These are phyloP conservation scores for Laetiporus sulphureus DNA, from an alignment of 1,284 basidiomycete genomes.

Conservation along the genomic window DNA sequence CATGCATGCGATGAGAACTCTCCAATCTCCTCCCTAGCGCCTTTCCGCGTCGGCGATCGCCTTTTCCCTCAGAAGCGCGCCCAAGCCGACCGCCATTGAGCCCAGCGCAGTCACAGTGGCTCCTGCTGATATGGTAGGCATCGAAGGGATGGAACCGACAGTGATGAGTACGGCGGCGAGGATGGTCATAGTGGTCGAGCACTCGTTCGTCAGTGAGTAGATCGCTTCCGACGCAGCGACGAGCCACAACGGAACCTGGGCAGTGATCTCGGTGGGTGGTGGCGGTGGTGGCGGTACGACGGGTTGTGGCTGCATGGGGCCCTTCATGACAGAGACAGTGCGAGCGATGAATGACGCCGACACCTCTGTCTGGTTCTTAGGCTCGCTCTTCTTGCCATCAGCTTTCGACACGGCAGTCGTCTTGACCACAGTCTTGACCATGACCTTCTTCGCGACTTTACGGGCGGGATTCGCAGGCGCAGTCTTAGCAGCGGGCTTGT, in stretches of 20 bases:
- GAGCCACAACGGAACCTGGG: conserved; percentile 63
- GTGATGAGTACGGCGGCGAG: conserved; percentile 67
- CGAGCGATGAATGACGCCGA: no score
- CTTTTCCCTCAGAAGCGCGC: conserved; percentile 31
- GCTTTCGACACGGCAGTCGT: no score
- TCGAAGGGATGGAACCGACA: conserved; percentile 57
- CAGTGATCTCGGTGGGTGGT: conserved; percentile 38
- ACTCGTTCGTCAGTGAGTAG: conserved; percentile 57
- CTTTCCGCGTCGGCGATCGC: background rate
- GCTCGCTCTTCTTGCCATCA: no score
- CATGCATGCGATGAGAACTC: no score
- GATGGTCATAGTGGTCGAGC: conserved; percentile 62
- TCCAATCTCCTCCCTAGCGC: no score
- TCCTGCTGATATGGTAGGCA: conserved; percentile 52
- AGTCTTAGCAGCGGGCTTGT: no score
- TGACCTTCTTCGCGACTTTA: no score
- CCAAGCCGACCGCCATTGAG: conserved; percentile 60
- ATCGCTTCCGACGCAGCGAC: conserved; percentile 62
- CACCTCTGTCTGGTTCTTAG: no score
- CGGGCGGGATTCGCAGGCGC: no score
- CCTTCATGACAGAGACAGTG: no score
- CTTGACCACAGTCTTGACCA: no score
- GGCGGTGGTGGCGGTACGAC: conserved; percentile 26
- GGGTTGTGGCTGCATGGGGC: no score
- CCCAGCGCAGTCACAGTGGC: conserved; percentile 63